Evolutionary conservation across 768 basidiomycete genomes (phyloP).

Genomic region (Tylopilus balloui): DNA sequence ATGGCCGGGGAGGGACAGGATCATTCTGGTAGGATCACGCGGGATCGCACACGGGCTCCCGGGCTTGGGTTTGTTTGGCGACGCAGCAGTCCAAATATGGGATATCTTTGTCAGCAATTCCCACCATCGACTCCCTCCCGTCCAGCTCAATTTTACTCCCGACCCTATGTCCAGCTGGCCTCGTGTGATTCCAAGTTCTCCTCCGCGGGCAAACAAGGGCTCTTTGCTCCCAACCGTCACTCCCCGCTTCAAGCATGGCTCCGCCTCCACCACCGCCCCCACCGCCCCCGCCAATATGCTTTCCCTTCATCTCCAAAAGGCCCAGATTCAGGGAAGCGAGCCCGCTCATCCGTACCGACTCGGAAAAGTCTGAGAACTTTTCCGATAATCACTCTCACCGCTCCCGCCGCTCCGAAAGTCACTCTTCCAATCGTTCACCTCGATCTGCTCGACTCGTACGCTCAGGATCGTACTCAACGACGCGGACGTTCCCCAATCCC

Average conservation of each 20-base stretch:
- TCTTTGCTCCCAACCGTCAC: conserved; percentile 17
- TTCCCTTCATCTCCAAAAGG: conserved; percentile 44
- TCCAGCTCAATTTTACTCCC: conserved; percentile 25
- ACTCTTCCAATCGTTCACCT: conserved; percentile 20
- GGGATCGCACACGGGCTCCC: conserved; percentile 14
- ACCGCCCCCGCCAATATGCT: conserved; percentile 51
- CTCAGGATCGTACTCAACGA: conserved; percentile 42
- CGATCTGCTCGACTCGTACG: conserved; percentile 32
- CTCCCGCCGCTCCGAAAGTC: conserved; percentile 24
- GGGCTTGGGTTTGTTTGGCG: conserved; percentile 14
- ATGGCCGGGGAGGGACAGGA: conserved; percentile 5
- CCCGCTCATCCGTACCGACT: conserved; percentile 32
- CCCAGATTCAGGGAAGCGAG: conserved; percentile 27
- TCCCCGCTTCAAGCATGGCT: conserved; percentile 37
- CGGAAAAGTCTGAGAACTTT: conserved; percentile 40
- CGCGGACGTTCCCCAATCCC: conserved; percentile 36
- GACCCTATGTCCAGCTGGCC: conserved; percentile 22
- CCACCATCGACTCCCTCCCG: conserved; percentile 2
- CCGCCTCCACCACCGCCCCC: conserved; percentile 47
- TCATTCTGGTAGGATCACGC: conserved; percentile 23
- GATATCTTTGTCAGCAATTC: conserved; percentile 24
- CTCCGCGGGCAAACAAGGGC: conserved; percentile 15
- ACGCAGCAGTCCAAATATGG: conserved; percentile 20
- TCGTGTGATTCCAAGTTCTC: conserved; percentile 25
- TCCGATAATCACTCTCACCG: conserved; percentile 28